A percentile compares a stretch with the other conserved stretches of the same genome.
Conservation (phyloP, 2,329 filamentous ascomycete genomes). For the Pseudopithomyces chartarum region DNA sequence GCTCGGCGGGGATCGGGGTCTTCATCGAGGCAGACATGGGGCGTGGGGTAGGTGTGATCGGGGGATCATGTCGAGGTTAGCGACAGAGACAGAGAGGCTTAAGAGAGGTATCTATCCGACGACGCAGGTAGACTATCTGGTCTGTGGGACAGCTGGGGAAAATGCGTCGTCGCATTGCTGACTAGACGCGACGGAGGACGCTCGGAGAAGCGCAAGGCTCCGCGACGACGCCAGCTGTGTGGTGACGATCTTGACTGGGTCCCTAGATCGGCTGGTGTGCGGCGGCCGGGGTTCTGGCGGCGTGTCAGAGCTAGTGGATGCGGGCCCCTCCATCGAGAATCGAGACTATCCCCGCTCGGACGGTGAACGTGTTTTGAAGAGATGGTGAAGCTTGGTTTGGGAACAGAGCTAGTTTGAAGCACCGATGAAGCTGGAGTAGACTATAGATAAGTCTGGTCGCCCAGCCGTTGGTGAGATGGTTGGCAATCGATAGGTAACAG, state of each 20-base stretch:
- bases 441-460: too few relatives aligned
- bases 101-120: too few relatives aligned
- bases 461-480: not conserved
- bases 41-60: slow-evolving; percentile 12
- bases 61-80: slow-evolving; percentile 8
- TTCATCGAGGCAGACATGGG: slow-evolving; percentile 44
- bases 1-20: slow-evolving; percentile 31
- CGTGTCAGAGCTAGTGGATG: slow-evolving; percentile 2
- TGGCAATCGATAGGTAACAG: not conserved
- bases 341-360: not conserved
- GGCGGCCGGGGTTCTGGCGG: slow-evolving; percentile 6
- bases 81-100: not conserved
- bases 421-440: not conserved
- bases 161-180: slow-evolving; percentile 13
- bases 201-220: slow-evolving; percentile 39
- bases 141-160: slow-evolving; percentile 8
- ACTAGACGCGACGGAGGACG: not conserved
- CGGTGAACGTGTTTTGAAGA: not conserved
- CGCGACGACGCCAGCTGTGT: slow-evolving; percentile 34
- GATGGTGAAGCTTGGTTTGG: not conserved
- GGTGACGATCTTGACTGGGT: slow-evolving; percentile 37
- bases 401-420: not conserved
- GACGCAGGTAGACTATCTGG: not conserved
- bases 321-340: slow-evolving; percentile 3
- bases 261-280: slow-evolving; percentile 28